phyloP scores from a whole-genome alignment of 2,329 filamentous ascomycete genomes.

The Aspergillus hortae region DNA sequence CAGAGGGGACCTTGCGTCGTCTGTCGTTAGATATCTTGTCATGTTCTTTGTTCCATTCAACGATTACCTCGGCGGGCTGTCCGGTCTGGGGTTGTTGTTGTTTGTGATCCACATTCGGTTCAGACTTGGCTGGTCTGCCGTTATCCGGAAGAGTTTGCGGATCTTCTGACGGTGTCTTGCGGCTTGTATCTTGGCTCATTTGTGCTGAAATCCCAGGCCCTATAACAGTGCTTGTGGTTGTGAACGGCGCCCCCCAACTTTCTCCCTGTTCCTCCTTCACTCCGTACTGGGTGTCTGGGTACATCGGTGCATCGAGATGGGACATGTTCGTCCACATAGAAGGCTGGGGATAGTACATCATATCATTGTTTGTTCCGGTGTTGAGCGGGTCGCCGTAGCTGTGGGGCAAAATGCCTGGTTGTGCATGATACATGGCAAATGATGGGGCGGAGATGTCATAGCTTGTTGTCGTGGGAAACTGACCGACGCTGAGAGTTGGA shows the following conservation, averaged over 20 bases:
- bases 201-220: constrained; percentile 1
- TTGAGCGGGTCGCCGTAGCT: constrained; percentile 23
- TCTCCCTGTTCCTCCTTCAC: constrained; percentile 14
- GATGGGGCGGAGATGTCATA: constrained; percentile 22
- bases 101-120: neutral
- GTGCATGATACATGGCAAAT: constrained; percentile 21
- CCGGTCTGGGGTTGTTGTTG: neutral
- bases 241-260: constrained; percentile 15
- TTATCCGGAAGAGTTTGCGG: neutral
- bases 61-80: constrained; percentile 7
- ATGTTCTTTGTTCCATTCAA: constrained; percentile 9
- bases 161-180: neutral
- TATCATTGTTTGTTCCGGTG: constrained; percentile 6
- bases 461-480: constrained; percentile 14
- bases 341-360: constrained; percentile 14
- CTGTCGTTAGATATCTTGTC: constrained; percentile 1
- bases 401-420: constrained; percentile 20
- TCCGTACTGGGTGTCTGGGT: constrained; percentile 9
- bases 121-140: constrained; percentile 1
- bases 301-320: constrained; percentile 18
- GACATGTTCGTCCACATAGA: constrained; percentile 25
- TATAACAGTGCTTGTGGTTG: constrained; percentile 1
- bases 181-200: constrained; percentile 3
- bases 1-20: constrained; percentile 21
- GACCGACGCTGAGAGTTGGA: constrained; percentile 18